A percentile compares a stretch with the other conserved stretches of the same genome.
Conservation (phyloP, 805 yeast species). For the Wickerhamomyces kurtzmanii region DNA sequence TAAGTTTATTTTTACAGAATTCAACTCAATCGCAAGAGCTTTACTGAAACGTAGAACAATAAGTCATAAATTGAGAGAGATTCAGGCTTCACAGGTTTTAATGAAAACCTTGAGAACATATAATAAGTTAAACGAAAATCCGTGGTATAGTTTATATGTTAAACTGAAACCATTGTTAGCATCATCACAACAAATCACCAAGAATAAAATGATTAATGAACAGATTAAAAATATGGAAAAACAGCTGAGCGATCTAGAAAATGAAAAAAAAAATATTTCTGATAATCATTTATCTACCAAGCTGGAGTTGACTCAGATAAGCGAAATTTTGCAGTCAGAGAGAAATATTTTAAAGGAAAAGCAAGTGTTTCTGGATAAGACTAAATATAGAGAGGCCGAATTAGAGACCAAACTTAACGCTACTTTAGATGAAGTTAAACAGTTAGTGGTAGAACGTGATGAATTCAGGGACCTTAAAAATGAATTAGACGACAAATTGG, state of each 20-base stretch:
- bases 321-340: constrained; percentile 27
- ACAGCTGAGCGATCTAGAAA: constrained; percentile 28
- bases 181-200: constrained; percentile 51
- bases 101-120: constrained; percentile 50
- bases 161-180: constrained; percentile 68
- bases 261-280: constrained; percentile 18
- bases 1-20: constrained; percentile 38
- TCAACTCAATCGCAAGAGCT: constrained; percentile 65
- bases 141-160: constrained; percentile 73
- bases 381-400: constrained; percentile 29
- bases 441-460: constrained; percentile 16
- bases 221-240: constrained; percentile 42
- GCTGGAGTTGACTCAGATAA: constrained; percentile 20
- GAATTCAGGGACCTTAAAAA: constrained; percentile 15
- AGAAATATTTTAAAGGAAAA: constrained; percentile 33
- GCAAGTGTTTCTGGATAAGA: constrained; percentile 31
- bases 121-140: constrained; percentile 38
- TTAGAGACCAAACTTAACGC: constrained; percentile 15
- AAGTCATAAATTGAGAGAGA: constrained; percentile 38
- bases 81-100: constrained; percentile 64
- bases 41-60: constrained; percentile 40
- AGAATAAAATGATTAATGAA: constrained; percentile 45
- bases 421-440: constrained; percentile 14
- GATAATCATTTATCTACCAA: constrained; percentile 17
- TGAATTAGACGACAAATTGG: constrained; percentile 15